These are phyloP conservation scores for Puccinia hordei DNA, from an alignment of 1,284 basidiomycete genomes.

Conservation along the genomic window DNA sequence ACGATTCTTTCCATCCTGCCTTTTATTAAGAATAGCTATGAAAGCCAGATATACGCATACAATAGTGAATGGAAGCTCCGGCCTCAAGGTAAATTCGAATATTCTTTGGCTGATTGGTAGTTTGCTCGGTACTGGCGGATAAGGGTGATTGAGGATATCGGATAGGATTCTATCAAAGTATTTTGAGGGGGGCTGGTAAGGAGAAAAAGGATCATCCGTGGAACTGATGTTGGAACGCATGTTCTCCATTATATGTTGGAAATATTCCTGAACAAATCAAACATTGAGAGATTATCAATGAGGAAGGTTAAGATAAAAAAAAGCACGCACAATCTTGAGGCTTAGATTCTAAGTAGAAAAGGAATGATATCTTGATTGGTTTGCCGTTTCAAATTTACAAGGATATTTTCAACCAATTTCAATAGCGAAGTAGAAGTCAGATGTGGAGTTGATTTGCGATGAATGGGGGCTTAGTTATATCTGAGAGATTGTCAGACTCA, in stretches of 20 bases:
- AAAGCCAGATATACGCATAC: conserved; percentile 34
- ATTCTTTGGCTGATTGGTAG: conserved; percentile 31
- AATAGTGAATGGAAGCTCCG: conserved; percentile 33
- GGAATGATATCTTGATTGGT: neutral
- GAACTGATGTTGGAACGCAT: conserved; percentile 6
- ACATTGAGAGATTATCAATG: neutral
- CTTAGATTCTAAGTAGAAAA: conserved; percentile 1
- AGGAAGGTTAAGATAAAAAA: neutral
- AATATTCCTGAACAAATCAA: conserved; percentile 1
- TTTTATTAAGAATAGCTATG: conserved; percentile 30
- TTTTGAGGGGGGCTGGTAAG: conserved; percentile 13
- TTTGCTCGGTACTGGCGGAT: conserved; percentile 28
- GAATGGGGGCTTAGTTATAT: conserved; percentile 16
- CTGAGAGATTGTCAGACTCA: conserved; percentile 24
- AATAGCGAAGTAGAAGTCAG: neutral
- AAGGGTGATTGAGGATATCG: conserved; percentile 41
- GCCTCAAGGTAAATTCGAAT: conserved; percentile 38
- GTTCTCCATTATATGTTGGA: neutral
- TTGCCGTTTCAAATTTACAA: neutral
- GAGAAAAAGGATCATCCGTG: neutral
- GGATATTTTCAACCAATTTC: neutral
- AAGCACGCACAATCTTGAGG: neutral
- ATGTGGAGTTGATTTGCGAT: conserved; percentile 8
- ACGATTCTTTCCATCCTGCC: conserved; percentile 55
- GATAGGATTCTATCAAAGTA: conserved; percentile 9